phyloP scores from a whole-genome alignment of 129 eudicot genomes.

The Flaveria linearis region DNA sequence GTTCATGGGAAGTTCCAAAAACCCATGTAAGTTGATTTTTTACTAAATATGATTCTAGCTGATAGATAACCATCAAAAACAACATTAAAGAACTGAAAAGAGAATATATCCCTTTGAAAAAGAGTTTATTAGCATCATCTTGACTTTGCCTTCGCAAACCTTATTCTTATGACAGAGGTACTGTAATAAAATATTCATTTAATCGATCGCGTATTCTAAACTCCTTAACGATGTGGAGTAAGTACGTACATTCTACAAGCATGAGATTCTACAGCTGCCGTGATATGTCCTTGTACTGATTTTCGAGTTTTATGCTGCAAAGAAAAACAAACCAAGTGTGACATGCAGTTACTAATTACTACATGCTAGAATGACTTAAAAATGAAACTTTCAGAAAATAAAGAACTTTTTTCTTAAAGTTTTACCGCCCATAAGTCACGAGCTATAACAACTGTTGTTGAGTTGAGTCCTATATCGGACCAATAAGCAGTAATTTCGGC shows the following conservation, averaged over 20 bases:
- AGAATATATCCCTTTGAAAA: not conserved
- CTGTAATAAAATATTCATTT: slow-evolving; percentile 8
- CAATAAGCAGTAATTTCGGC: slow-evolving; percentile 85
- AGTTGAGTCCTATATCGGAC: slow-evolving; percentile 69
- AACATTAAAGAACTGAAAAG: not conserved
- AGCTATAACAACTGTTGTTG: slow-evolving; percentile 50
- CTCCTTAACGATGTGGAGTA: slow-evolving; percentile 47
- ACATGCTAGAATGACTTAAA: slow-evolving; percentile 8
- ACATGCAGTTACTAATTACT: slow-evolving; percentile 1
- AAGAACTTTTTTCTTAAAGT: not conserved
- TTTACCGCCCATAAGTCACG: slow-evolving; percentile 87
- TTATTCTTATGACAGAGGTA: slow-evolving; percentile 19
- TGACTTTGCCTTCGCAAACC: slow-evolving; percentile 28
- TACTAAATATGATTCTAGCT: slow-evolving; percentile 11
- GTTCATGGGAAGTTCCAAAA: slow-evolving; percentile 94
- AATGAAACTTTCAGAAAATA: not conserved
- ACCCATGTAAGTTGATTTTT: slow-evolving; percentile 38
- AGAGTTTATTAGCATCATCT: slow-evolving; percentile 19
- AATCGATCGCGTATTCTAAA: not conserved
- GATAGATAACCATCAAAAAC: not conserved
- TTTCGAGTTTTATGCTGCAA: slow-evolving; percentile 52
- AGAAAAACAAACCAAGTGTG: not conserved
- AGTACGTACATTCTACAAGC: slow-evolving; percentile 73
- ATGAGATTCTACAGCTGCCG: slow-evolving; percentile 51
- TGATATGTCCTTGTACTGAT: slow-evolving; percentile 47